Evolutionary conservation across 2,329 filamentous ascomycete species (phyloP).

Genomic region (Colletotrichum melonis): DNA sequence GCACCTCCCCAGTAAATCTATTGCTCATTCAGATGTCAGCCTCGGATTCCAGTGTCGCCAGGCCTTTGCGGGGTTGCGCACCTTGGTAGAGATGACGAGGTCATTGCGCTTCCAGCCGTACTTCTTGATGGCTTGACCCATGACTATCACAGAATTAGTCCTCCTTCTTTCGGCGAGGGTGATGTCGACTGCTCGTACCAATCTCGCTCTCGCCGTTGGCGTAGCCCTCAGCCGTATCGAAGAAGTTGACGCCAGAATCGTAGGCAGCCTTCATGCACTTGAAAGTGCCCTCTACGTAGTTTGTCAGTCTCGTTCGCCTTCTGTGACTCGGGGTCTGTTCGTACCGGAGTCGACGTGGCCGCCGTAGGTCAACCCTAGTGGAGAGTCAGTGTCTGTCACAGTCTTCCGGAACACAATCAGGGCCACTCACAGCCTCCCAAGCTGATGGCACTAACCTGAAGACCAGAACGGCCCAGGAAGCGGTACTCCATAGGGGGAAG

Average conservation of each 20-base stretch:
- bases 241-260: slow-evolving; percentile 71
- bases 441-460: slow-evolving; percentile 80
- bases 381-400: neutral
- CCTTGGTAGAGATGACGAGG: slow-evolving; percentile 71
- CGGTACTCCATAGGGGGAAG: slow-evolving; percentile 74
- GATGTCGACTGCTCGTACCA: neutral
- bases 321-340: slow-evolving; percentile 21
- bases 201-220: slow-evolving; percentile 70
- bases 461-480: slow-evolving; percentile 76
- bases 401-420: no score
- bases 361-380: slow-evolving; percentile 73
- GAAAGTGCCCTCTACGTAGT: slow-evolving; percentile 55
- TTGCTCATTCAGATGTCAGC: neutral
- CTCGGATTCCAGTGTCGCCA: neutral
- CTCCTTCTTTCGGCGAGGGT: neutral
- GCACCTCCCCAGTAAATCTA: slow-evolving; percentile 74
- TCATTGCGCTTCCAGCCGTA: slow-evolving; percentile 72
- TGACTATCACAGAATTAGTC: slow-evolving; percentile 50
- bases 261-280: slow-evolving; percentile 72
- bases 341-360: slow-evolving; percentile 76
- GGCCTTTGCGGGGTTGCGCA: slow-evolving; percentile 37
- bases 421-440: slow-evolving; percentile 67
- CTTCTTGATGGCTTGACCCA: slow-evolving; percentile 70
- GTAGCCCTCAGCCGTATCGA: slow-evolving; percentile 70
- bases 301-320: neutral